Percentiles rank a stretch among this genome's conserved stretches.
Evolutionary conservation across 1,139 yeast species (phyloP).

Genomic region (Suhomyces terraborum): DNA sequence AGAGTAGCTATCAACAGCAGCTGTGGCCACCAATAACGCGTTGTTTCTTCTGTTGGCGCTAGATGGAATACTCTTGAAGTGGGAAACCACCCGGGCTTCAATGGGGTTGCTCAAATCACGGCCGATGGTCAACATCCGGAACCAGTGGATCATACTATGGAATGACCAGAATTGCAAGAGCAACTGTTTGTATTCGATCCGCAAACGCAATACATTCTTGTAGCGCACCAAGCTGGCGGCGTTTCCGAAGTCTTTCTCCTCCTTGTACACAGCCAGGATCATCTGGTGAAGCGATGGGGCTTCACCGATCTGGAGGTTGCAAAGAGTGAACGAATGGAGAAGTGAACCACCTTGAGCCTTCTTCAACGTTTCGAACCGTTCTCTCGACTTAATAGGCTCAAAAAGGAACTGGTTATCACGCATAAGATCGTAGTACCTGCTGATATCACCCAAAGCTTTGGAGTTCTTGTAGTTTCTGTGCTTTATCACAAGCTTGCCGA

Average conservation of each 20-base stretch:
- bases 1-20: slow-evolving; percentile 27
- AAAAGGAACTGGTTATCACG: slow-evolving; percentile 38
- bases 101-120: slow-evolving; percentile 40
- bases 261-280: slow-evolving; percentile 33
- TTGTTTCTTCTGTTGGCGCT: slow-evolving; percentile 25
- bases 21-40: slow-evolving; percentile 30
- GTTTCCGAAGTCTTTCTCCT: slow-evolving; percentile 21
- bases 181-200: slow-evolving; percentile 45
- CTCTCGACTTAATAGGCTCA: slow-evolving; percentile 34
- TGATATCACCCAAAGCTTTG: slow-evolving; percentile 19
- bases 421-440: slow-evolving; percentile 24
- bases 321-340: slow-evolving; percentile 34
- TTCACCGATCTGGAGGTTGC: slow-evolving; percentile 37
- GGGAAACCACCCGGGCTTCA: slow-evolving; percentile 32
- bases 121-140: slow-evolving; percentile 36
- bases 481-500: slow-evolving; percentile 22
- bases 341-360: slow-evolving; percentile 27
- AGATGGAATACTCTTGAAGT: slow-evolving; percentile 37
- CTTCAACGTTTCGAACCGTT: slow-evolving; percentile 21
- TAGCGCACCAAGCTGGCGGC: slow-evolving; percentile 34
- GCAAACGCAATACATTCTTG: slow-evolving; percentile 39
- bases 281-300: slow-evolving; percentile 40
- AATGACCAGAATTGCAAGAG: slow-evolving; percentile 49
- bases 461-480: slow-evolving; percentile 19
- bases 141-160: slow-evolving; percentile 44